Base-by-base conservation (phyloP, 1,139 yeast species). In the Waltiozyma solani region DNA sequence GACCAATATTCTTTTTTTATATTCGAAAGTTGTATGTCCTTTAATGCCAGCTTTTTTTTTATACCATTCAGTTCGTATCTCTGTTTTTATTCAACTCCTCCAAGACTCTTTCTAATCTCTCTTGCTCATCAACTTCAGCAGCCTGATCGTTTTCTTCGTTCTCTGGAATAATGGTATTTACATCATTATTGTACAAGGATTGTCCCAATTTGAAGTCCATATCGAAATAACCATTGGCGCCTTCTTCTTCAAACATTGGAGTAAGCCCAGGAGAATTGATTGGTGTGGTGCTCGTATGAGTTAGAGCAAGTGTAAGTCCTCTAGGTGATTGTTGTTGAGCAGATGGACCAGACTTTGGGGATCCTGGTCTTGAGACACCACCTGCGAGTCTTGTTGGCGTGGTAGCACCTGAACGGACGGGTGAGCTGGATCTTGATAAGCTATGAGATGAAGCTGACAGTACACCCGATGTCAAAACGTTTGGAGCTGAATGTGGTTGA, bases 161-260 rank as follows among this genome's bases (percentile, higher is more conserved):
- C 11, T 32, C 34, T 13, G 34, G 23, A n/a, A 9, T 5, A n/a
- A 7, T 17, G 14, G 17, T 9, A 7, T 26, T n/a, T 5, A 30
- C 7, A 4, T 32, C 38, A 4, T 43, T 40, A 3, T 36, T 37
- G 24, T 44, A 44, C 7, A 44, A 19, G 11, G 42, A 35, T 19
- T 42, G 36, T 9, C 20, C 26, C 20, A 44, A 14, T 13, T 42
- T 38, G 13, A 42, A 40, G 2, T 34, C 19, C 4, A 14, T 34
- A 13, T 34, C 35, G 12, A 24, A 9, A 27, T 14, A 11, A 19
- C 11, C 15, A 20, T 19, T 15, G 17, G 13, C 14, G 27, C 31
- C 5, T 13, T 11, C 14, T 11, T 35, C 37, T 10, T 45, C 47
- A 25, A 44, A 42, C 44, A 44, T 38, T 25, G 47, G 47, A 2